Conservation (phyloP, 805 yeast species). For the Pichia thaimueangensis region DNA sequence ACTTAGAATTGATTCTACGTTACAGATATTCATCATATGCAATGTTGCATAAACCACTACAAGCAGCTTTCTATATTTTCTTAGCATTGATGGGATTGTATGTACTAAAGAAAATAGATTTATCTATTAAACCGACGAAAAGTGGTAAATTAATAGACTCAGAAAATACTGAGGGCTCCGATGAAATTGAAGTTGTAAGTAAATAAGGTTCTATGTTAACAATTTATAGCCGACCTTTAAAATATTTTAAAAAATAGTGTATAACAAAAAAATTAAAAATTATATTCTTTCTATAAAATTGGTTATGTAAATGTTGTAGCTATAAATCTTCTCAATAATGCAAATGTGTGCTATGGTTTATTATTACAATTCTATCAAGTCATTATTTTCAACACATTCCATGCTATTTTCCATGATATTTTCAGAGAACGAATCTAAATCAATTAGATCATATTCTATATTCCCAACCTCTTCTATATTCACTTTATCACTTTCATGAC, state of each 20-base stretch:
- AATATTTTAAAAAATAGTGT: no score
- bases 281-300: no score
- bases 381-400: no score
- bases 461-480: background rate
- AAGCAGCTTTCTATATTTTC: slow-evolving; percentile 57
- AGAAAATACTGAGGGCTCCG: background rate
- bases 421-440: no score
- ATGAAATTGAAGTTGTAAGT: background rate
- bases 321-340: background rate
- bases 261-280: no score
- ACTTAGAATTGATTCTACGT: slow-evolving; percentile 48
- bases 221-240: no score
- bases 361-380: slow-evolving; percentile 8
- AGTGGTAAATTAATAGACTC: background rate
- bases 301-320: no score
- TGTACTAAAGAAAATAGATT: slow-evolving; percentile 40
- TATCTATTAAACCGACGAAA: slow-evolving; percentile 23
- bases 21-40: slow-evolving; percentile 54
- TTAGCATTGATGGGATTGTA: slow-evolving; percentile 52
- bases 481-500: background rate
- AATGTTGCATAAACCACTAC: slow-evolving; percentile 58
- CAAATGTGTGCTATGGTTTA: no score
- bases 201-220: no score
- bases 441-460: no score
- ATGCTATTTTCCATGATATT: no score